These are phyloP conservation scores for Ganoderma lingzhi DNA, from an alignment of 1,284 basidiomycete genomes.

Conservation along the genomic window DNA sequence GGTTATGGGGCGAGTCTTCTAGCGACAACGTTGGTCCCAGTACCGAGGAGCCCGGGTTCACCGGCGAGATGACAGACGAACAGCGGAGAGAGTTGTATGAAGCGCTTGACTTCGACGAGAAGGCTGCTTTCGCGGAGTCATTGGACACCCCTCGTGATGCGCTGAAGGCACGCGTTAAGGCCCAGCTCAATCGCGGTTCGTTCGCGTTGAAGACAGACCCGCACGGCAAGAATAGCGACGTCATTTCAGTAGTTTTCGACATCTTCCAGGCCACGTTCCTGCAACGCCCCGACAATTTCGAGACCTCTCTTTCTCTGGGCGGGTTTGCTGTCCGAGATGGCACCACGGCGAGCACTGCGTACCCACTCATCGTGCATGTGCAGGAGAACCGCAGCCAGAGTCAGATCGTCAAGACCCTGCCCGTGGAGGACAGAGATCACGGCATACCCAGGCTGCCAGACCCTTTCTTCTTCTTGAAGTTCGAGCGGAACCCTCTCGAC, in stretches of 20 bases:
- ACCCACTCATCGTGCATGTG: slow-evolving; percentile 94
- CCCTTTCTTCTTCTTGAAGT: slow-evolving; percentile 93
- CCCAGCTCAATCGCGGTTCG: slow-evolving; percentile 88
- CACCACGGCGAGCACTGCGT: slow-evolving; percentile 83
- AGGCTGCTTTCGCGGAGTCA: slow-evolving; percentile 72
- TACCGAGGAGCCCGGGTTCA: slow-evolving; percentile 59
- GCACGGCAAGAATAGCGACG: slow-evolving; percentile 69
- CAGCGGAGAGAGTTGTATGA: slow-evolving; percentile 95
- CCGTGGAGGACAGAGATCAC: slow-evolving; percentile 39
- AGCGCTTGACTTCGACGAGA: slow-evolving; percentile 94
- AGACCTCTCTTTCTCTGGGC: slow-evolving; percentile 87
- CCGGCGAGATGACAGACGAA: slow-evolving; percentile 86
- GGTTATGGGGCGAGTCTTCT: slow-evolving; percentile 81
- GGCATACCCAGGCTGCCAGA: slow-evolving; percentile 52
- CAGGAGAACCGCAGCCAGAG: slow-evolving; percentile 59
- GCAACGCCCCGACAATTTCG: slow-evolving; percentile 88
- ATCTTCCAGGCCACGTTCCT: slow-evolving; percentile 86
- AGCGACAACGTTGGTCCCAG: slow-evolving; percentile 27
- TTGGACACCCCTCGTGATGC: slow-evolving; percentile 84
- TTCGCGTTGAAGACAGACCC: slow-evolving; percentile 83
- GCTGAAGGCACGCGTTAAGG: slow-evolving; percentile 80
- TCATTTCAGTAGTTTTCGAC: slow-evolving; percentile 92
- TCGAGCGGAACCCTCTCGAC: slow-evolving; percentile 95
- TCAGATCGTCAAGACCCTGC: slow-evolving; percentile 37
- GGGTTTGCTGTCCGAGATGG: slow-evolving; percentile 94